A percentile compares a stretch with the other conserved stretches of the same genome.
phyloP scores from a whole-genome alignment of 169 alveolate genomes.

The Eimeria falciformis region DNA sequence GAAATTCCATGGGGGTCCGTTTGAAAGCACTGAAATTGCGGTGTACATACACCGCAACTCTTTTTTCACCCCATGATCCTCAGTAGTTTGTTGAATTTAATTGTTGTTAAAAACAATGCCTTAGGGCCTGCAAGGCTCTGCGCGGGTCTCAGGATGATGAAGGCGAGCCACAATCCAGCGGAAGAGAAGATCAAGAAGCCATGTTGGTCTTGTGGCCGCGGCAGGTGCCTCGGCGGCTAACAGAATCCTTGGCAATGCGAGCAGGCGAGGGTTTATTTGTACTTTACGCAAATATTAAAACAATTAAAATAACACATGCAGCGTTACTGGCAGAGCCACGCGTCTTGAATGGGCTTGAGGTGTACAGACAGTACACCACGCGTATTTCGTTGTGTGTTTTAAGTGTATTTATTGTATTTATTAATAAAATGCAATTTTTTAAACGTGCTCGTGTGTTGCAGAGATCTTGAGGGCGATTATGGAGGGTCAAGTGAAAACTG shows the following conservation, averaged over 20 bases:
- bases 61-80: too few species aligned
- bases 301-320: background rate
- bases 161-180: conserved; percentile 16
- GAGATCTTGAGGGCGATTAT: background rate
- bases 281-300: background rate
- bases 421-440: background rate
- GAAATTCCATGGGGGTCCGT: too few species aligned
- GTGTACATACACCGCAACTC: too few species aligned
- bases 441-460: background rate
- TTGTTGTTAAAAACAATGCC: background rate
- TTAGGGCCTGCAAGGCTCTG: background rate
- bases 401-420: background rate
- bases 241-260: background rate
- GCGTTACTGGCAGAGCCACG: background rate
- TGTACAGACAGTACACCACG: background rate
- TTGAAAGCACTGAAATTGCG: too few species aligned
- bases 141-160: background rate
- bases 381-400: background rate
- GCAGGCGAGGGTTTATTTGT: too few species aligned
- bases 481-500: background rate
- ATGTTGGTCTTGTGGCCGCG: background rate
- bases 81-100: too few species aligned
- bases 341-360: background rate
- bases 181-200: background rate
- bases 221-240: background rate